Base-by-base conservation (phyloP, 805 yeast species). In the Metschnikowia picachoensis region DNA sequence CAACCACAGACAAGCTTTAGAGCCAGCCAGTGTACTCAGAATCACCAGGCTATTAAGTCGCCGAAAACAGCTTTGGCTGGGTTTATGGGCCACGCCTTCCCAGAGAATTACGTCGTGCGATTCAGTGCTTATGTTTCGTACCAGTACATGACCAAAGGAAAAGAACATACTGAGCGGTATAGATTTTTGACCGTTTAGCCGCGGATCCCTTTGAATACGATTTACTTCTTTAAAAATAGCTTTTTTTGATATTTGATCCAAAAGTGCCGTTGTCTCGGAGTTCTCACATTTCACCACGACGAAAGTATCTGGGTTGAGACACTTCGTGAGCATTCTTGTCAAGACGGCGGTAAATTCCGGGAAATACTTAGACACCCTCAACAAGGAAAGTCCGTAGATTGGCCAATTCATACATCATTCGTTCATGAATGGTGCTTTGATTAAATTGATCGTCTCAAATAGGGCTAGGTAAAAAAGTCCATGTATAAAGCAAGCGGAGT, bases 161-260 rank as follows among this genome's bases (percentile, higher is more conserved):
- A n/a, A n/a, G n/a, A n/a, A n/a, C n/a, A n/a, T n/a, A n/a, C n/a
- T n/a, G n/a, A n/a, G n/a, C n/a, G n/a, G n/a, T n/a, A n/a, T n/a
- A n/a, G n/a, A n/a, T n/a, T n/a, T n/a, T n/a, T n/a, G n/a, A n/a
- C n/a, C n/a, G n/a, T n/a, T n/a, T n/a, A n/a, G n/a, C n/a, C n/a
- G n/a, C n/a, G n/a, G n/a, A n/a, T n/a, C n/a, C n/a, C n/a, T n/a
- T n/a, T n/a, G n/a, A n/a, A n/a, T n/a, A n/a, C n/a, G n/a, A n/a
- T n/a, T n/a, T n/a, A n/a, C n/a, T n/a, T n/a, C 98, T 4, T 98
- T 92, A 64, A 85, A 87, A 65, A 90, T 73, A 49, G 92, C 88
- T 65, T 85, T 82, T 66, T 90, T 96, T 58, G 80, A 87, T 57
- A 78, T 82, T 51, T 76, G 79, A 30, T 78, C 70, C 56, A 87